Base-by-base conservation (phyloP, 2,329 filamentous ascomycete genomes). In the Dactylellina haptotyla region DNA sequence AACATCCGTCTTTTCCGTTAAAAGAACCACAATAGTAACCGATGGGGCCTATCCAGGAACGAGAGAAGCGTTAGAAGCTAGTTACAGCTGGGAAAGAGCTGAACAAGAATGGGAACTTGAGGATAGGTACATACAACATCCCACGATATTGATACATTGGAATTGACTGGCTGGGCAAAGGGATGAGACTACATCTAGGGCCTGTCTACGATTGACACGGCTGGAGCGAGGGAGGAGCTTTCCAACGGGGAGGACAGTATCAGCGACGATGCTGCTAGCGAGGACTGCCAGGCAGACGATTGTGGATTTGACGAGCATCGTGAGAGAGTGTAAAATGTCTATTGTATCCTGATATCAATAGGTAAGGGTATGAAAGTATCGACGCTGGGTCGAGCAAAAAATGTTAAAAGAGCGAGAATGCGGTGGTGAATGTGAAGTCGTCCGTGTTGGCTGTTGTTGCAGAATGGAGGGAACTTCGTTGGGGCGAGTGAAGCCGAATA, bases 1-100 rank as follows among this genome's bases (percentile, higher is more conserved):
- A 73, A 41, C 69, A 73, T 20, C 69, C 69, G 10, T 25, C 62
- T 20, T 34, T 62, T 3, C 69, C 69, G 32, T 61, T 32, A 41
- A 66, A 73, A 41, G 69, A 73, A 18, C 69, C 69, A 41, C 69
- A 73, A n/a, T 53, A 54, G 41, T 45, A 73, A 23, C 69, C 69
- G 26, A 32, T 37, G 20, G 69, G 69, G 25, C 69, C 69, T 73
- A 32, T 53, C 16, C 5, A 23, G 14, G 4, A 23, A 8, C n/a
- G n/a, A 9, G n/a, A 25, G 4, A 4, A 1, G 18, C 6, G 14
- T 18, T 46, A 18, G 4, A 10, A 25, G 41, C 12, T n/a, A n/a
- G n/a, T n/a, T n/a, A n/a, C n/a, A n/a, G n/a, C n/a, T n/a, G n/a
- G n/a, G n/a, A n/a, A 18, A 23, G 16, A 50, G 10, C 18, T 18